A percentile compares a stretch with the other conserved stretches of the same genome.
Evolutionary conservation across 75 land plant species (phyloP).

Genomic region (Cunninghamia lanceolata): DNA sequence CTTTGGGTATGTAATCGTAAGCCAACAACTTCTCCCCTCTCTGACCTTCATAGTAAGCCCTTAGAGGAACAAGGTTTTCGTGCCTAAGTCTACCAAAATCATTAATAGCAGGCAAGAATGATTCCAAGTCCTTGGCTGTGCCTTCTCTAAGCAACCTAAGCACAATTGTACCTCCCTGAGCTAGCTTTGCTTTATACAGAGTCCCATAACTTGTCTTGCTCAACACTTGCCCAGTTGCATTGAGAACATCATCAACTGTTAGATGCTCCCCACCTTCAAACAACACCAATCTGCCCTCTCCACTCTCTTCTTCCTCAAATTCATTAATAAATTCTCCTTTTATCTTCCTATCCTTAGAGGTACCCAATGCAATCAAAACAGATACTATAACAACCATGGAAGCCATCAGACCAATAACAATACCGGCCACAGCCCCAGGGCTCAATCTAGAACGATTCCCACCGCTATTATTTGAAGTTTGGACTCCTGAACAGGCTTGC

Average conservation of each 20-base stretch:
- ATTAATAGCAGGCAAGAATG: constrained; percentile 52
- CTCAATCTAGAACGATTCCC: constrained; percentile 27
- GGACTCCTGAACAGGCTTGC: constrained; percentile 21
- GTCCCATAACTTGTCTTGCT: constrained; percentile 90
- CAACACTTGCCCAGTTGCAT: constrained; percentile 86
- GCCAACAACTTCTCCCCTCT: constrained; percentile 88
- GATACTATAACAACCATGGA: constrained; percentile 55
- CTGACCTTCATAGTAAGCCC: constrained; percentile 82
- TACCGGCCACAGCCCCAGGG: constrained; percentile 64
- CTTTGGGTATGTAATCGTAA: constrained; percentile 61
- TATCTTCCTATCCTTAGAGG: constrained; percentile 38
- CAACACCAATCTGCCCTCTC: constrained; percentile 64
- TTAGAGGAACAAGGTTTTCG: constrained; percentile 66
- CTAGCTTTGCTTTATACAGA: constrained; percentile 82
- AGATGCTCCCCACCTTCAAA: constrained; percentile 91
- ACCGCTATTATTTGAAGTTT: not conserved
- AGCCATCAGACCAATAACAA: constrained; percentile 69
- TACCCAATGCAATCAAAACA: constrained; percentile 44
- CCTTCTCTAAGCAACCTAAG: constrained; percentile 79
- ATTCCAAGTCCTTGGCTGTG: constrained; percentile 43
- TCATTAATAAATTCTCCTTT: constrained; percentile 19
- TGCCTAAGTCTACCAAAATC: constrained; percentile 67
- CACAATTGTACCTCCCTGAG: constrained; percentile 61
- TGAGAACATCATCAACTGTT: constrained; percentile 75
- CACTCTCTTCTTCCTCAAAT: constrained; percentile 25